Percentiles rank a stretch among this genome's conserved stretches.
Conservation (phyloP, 306 rosid genomes). For the Hippophae rhamnoides region DNA sequence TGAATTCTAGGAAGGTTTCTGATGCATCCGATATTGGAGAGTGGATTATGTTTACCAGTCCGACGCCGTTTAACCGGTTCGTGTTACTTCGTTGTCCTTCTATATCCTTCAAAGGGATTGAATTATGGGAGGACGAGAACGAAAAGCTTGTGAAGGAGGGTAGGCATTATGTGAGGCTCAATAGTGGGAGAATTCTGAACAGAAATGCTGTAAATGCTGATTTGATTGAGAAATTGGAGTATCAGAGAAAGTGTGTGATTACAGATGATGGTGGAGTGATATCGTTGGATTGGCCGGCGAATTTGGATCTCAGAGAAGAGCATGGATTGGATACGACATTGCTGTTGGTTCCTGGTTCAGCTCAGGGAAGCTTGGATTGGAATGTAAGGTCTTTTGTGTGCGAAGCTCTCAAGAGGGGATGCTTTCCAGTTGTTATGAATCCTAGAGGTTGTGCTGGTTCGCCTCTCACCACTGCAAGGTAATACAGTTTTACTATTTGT, state of each 20-base stretch:
- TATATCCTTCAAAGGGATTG: constrained; percentile 27
- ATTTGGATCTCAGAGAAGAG: constrained; percentile 66
- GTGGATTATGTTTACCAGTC: constrained; percentile 59
- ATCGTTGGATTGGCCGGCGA: constrained; percentile 86
- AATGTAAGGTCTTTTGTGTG: constrained; percentile 43
- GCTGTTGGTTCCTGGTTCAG: constrained; percentile 79
- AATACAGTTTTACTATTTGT: too few relatives aligned
- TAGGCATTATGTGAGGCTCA: constrained; percentile 41
- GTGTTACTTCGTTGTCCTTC: constrained; percentile 69
- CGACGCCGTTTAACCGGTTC: constrained; percentile 81
- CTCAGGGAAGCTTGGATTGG: constrained; percentile 64
- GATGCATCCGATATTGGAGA: constrained; percentile 40
- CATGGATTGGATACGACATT: constrained; percentile 81
- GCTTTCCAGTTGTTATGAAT: constrained; percentile 84
- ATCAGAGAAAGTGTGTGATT: constrained; percentile 69
- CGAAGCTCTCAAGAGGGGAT: constrained; percentile 63
- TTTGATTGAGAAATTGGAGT: constrained; percentile 32
- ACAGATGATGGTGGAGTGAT: constrained; percentile 72
- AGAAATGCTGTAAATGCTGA: neutral
- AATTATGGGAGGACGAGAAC: constrained; percentile 27
- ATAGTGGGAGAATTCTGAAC: constrained; percentile 38
- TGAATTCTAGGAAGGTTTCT: neutral
- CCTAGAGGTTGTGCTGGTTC: constrained; percentile 92
- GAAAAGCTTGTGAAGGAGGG: constrained; percentile 57
- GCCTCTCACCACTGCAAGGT: constrained; percentile 92